Evolutionary conservation across 2,329 filamentous ascomycete genomes (phyloP), one percentile per base, ranked within the genome.

Genomic region (Pseudogymnoascus sp.): DNA sequence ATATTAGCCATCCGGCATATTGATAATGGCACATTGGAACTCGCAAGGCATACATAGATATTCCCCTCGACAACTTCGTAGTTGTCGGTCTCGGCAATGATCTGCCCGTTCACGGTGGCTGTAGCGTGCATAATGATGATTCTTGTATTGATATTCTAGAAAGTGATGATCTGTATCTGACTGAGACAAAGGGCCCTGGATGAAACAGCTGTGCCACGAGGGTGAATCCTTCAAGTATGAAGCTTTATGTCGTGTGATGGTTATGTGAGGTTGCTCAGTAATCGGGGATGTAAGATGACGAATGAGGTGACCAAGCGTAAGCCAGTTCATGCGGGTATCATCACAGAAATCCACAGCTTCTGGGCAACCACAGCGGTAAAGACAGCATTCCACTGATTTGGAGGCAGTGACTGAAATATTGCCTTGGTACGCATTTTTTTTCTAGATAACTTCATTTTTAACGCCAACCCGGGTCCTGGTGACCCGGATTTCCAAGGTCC

Each of bases 61-160:
- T 80, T 80, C 31, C 78, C 78, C 63, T 80, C 79, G 5, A 81
- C 78, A 17, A 77, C 69, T 64, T 79, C 76, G 67, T 76, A 80
- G 7, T 72, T 71, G 63, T 78, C 74, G 4, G 78, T 76, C 63
- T 77, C 74, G 51, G 79, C 79, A 66, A 81, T 75, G 44, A 73
- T 70, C 42, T 73, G 71, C 64, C 78, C 79, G 63, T 76, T 75
- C 60, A 79, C 68, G n/a, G 74, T 74, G n/a, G 77, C 78, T 60
- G 58, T 63, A 15, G 62, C 62, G 13, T 61, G 62, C 33, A 55
- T 61, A 33, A 17, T 61, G 48, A 33, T 55, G 29, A 17, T 55
- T 33, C n/a, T 33, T 31, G n/a, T 8, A 12, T n/a, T 55, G n/a
- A 17, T 55, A 6, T 55, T 33, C n/a, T 55, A 17, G 12, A 33